Conservation (phyloP, 805 yeast species). For the Myxozyma mucilagina region DNA sequence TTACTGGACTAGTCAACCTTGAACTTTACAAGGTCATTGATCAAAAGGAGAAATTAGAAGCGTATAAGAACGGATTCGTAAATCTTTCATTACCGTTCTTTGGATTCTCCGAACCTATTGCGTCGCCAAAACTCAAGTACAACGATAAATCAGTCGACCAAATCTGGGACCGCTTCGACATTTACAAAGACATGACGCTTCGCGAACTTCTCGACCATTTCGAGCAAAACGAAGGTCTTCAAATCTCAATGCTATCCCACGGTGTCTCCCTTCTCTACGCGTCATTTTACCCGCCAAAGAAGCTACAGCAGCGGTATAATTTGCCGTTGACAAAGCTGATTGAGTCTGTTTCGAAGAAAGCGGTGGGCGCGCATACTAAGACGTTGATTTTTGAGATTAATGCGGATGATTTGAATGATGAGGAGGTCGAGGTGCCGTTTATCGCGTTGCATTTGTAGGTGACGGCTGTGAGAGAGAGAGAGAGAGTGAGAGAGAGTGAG, state of each 20-base stretch:
- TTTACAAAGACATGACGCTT: constrained; percentile 64
- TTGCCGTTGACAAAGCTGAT: constrained; percentile 64
- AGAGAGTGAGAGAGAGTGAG: no score
- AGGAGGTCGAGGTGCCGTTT: constrained; percentile 89
- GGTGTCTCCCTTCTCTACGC: constrained; percentile 90
- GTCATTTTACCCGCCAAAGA: constrained; percentile 89
- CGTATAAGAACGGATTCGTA: constrained; percentile 88
- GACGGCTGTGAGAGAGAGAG: neutral
- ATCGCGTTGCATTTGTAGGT: constrained; percentile 43
- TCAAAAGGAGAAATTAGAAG: constrained; percentile 65
- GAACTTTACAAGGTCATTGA: constrained; percentile 90
- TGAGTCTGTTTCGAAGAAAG: constrained; percentile 82
- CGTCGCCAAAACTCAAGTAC: constrained; percentile 78
- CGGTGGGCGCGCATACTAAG: constrained; percentile 68
- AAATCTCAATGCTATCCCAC: constrained; percentile 85
- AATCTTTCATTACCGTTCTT: constrained; percentile 93
- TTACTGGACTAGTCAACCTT: constrained; percentile 89
- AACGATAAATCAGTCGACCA: constrained; percentile 76
- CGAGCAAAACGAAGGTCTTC: constrained; percentile 78
- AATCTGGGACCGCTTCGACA: constrained; percentile 93
- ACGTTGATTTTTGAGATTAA: constrained; percentile 86
- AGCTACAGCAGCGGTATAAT: constrained; percentile 71
- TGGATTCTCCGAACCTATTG: constrained; percentile 95
- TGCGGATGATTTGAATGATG: constrained; percentile 88
- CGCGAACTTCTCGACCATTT: constrained; percentile 73